Conservation (phyloP, 441 rosid species). For the Manihot esculenta region DNA sequence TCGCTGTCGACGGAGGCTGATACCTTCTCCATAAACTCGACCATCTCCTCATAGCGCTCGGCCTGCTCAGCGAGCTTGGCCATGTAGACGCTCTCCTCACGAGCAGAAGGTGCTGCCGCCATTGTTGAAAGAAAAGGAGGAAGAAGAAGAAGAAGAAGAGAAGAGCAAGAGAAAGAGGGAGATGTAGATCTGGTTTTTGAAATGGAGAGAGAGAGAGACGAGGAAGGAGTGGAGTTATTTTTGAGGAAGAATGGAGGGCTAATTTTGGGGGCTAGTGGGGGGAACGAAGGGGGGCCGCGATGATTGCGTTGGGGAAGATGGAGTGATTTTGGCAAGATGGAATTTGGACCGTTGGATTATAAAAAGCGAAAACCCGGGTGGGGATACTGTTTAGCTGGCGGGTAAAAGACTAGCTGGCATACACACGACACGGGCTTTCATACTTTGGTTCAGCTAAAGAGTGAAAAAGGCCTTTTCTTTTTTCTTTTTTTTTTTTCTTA, state of each 20-base stretch:
- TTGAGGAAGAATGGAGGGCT: conserved; percentile 26
- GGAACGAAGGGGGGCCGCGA: conserved; percentile 41
- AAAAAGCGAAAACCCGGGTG: background rate
- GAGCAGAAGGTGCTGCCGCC: conserved; percentile 51
- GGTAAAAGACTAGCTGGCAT: too few species aligned
- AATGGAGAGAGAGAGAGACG: background rate
- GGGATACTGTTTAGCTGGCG: conserved; percentile 9
- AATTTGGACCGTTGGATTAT: conserved; percentile 34
- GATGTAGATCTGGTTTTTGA: conserved; percentile 14
- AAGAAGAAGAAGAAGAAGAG: background rate
- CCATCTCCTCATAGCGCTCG: conserved; percentile 96
- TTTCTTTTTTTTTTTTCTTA: too few species aligned
- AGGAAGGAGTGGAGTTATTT: conserved; percentile 7
- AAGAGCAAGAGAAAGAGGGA: background rate
- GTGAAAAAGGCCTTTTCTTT: too few species aligned
- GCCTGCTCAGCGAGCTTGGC: conserved; percentile 96
- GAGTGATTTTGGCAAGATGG: conserved; percentile 13
- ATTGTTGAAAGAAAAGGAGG: conserved; percentile 25
- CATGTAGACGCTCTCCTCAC: conserved; percentile 87
- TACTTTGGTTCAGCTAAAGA: too few species aligned
- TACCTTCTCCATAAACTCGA: conserved; percentile 94
- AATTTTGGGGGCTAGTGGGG: conserved; percentile 30
- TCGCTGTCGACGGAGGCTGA: conserved; percentile 70
- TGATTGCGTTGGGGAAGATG: conserved; percentile 43
- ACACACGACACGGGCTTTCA: too few species aligned